Base-by-base conservation (phyloP, 192 early-diverging fungal genomes). In the Umbelopsis ramanniana region DNA sequence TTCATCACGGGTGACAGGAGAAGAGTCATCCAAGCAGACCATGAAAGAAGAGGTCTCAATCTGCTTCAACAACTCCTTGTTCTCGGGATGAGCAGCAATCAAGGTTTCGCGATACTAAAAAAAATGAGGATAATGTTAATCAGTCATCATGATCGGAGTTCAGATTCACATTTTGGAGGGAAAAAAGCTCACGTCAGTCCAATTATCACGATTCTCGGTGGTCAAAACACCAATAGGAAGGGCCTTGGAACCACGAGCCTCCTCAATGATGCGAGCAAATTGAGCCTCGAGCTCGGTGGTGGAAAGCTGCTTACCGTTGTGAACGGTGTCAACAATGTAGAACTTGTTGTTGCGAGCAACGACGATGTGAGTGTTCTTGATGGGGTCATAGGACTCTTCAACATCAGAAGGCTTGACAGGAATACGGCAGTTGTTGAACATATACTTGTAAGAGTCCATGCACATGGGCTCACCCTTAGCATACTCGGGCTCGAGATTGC, bases 341-440 rank as follows among this genome's bases (percentile, higher is more conserved):
- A 98, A 97, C 82, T 95, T 88, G 85, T 95, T 97, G 76, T 96
- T 91, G 76, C 96, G 90, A 29, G 94, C 87, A 29, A 96, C 95
- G 12, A 91, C 82, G 33, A 98, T 89, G 79, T 97, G 93, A 76
- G 90, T 87, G 87, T 96, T 93, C 66, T 81, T 76, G 4, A 74
- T 70, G 52, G 94, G 92, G 60, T 95, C 92, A 63, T 87, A 90
- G 8, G 82, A 86, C 22, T 83, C 82, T 52, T 93, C 94, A 71
- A 85, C 82, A 80, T 99, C 97, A 12, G 90, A 89, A 6, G 95
- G 94, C 79, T 91, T 91, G 72, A 82, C 76, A 45, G 97, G 96
- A 67, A 96, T 90, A 69, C 97, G 93, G 81, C 92, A 93, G 43
- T 94, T 90, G 81, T 98, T 96, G 89, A 99, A 99, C 93, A 99